These are phyloP conservation scores for Cylindrotheca fusiformis DNA, from an alignment of 108 stramenopile species.

Conservation along the genomic window DNA sequence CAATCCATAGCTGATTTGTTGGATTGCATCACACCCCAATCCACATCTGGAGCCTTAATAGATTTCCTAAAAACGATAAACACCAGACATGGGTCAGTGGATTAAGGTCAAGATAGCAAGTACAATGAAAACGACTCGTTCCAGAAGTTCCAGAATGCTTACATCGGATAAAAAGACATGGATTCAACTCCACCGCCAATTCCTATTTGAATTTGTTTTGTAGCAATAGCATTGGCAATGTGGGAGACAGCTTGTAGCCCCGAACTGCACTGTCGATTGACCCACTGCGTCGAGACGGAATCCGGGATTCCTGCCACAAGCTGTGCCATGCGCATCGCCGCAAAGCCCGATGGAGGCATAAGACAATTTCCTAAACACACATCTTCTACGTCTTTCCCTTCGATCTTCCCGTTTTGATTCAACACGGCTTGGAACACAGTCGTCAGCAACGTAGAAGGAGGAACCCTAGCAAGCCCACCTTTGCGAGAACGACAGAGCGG, in stretches of 20 bases:
- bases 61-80: constrained; percentile 6
- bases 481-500: constrained; percentile 78
- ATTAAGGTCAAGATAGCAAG: background rate
- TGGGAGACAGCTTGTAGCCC: constrained; percentile 92
- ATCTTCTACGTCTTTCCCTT: constrained; percentile 58
- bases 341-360: constrained; percentile 82
- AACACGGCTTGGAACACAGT: constrained; percentile 52
- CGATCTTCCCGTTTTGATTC: constrained; percentile 15
- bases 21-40: constrained; percentile 63
- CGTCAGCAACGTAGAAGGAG: constrained; percentile 70
- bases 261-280: constrained; percentile 94
- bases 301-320: constrained; percentile 81
- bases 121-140: no score
- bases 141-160: no score
- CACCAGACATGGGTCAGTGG: background rate
- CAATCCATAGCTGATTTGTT: constrained; percentile 76
- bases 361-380: constrained; percentile 94
- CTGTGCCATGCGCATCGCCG: constrained; percentile 89
- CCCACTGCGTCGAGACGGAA: constrained; percentile 39
- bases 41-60: constrained; percentile 64
- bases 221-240: constrained; percentile 81
- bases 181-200: constrained; percentile 94
- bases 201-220: constrained; percentile 78
- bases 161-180: constrained; percentile 82
- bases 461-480: constrained; percentile 63